These are phyloP conservation scores for Ophiostoma sp. DNA, from an alignment of 2,329 filamentous ascomycete species.

Conservation along the genomic window DNA sequence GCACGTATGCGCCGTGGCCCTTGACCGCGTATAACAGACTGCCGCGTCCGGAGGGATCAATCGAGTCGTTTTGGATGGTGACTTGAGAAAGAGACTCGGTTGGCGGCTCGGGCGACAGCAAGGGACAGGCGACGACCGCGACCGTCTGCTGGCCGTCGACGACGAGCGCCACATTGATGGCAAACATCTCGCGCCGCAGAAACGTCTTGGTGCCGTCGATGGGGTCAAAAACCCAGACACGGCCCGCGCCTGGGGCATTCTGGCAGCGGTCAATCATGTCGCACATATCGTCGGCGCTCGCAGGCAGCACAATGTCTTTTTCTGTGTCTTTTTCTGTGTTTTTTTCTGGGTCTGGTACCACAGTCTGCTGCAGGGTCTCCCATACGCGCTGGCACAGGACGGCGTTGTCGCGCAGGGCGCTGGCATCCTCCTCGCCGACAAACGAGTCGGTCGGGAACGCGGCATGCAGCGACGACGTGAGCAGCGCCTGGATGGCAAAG, in stretches of 20 bases:
- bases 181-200: constrained; percentile 49
- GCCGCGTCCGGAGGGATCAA: constrained; percentile 42
- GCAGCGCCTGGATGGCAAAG: constrained; percentile 53
- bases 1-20: constrained; percentile 45
- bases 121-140: constrained; percentile 44
- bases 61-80: constrained; percentile 41
- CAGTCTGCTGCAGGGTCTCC: constrained; percentile 37
- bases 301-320: constrained; percentile 31
- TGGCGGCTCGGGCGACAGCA: constrained; percentile 36
- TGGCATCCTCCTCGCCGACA: constrained; percentile 52
- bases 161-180: constrained; percentile 52
- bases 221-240: constrained; percentile 56
- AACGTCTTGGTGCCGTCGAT: constrained; percentile 58
- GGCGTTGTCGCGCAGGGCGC: constrained; percentile 41
- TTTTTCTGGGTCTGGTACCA: constrained; percentile 27
- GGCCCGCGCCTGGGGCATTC: constrained; percentile 36
- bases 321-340: too few species aligned
- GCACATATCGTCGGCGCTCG: constrained; percentile 43
- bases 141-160: constrained; percentile 46
- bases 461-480: constrained; percentile 45
- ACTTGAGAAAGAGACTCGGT: constrained; percentile 37
- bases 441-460: constrained; percentile 49
- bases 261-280: constrained; percentile 48
- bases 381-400: constrained; percentile 45
- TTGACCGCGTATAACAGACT: constrained; percentile 48